phyloP scores from a whole-genome alignment of 2,329 filamentous ascomycete species.

The Beauveria sp. region DNA sequence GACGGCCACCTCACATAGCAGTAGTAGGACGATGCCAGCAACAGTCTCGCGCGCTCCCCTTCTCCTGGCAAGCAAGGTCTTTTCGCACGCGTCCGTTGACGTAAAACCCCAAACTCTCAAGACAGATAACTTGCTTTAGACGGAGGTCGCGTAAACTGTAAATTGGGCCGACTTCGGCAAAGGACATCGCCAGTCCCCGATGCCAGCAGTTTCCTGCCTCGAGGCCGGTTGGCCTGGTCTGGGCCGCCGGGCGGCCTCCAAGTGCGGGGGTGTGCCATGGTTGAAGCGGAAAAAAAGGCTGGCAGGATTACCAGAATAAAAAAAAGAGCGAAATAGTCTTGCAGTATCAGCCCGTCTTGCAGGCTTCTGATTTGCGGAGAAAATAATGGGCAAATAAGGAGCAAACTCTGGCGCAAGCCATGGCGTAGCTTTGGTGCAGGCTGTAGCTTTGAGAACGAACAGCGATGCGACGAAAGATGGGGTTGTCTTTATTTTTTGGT shows the following conservation, averaged over 20 bases:
- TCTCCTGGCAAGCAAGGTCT: background rate
- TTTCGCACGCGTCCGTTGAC: background rate
- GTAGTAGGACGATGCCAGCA: background rate
- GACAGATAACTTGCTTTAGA: background rate
- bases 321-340: background rate
- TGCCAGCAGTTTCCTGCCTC: background rate
- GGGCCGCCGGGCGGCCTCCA: conserved; percentile 3
- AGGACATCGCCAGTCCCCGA: background rate
- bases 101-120: too few relatives aligned
- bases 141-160: background rate
- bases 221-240: background rate
- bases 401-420: background rate
- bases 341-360: background rate
- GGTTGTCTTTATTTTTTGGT: background rate
- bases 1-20: background rate
- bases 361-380: background rate
- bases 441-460: background rate
- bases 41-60: background rate
- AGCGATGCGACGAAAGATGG: background rate
- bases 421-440: background rate
- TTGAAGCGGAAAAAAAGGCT: background rate
- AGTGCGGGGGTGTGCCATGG: conserved; percentile 1
- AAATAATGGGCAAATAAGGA: background rate
- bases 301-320: background rate
- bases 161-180: background rate